These are phyloP conservation scores for Fusarium sp. DNA, from an alignment of 2,329 filamentous ascomycete genomes.

Conservation along the genomic window DNA sequence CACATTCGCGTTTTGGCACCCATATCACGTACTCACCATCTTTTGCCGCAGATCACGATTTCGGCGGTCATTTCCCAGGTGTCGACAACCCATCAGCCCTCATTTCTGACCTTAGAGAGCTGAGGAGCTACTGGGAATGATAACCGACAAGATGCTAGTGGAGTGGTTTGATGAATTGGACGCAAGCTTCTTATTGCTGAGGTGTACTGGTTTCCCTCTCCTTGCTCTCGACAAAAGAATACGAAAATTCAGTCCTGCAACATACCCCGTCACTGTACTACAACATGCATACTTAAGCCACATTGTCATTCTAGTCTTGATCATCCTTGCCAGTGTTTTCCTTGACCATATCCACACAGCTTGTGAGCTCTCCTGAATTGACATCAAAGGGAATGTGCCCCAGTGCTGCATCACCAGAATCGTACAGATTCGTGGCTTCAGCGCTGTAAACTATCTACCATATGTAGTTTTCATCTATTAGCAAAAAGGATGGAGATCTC, in stretches of 20 bases:
- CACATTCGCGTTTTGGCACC: not conserved
- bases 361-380: not conserved
- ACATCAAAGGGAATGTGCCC: not conserved
- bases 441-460: not conserved
- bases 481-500: not conserved
- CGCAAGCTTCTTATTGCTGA: not conserved
- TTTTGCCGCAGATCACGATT: slow-evolving; percentile 10
- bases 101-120: slow-evolving; percentile 3
- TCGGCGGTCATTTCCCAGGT: slow-evolving; percentile 20
- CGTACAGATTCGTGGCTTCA: not conserved
- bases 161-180: not conserved
- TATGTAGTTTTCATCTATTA: not conserved
- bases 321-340: not conserved
- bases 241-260: not conserved
- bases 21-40: not conserved
- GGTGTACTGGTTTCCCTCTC: not conserved
- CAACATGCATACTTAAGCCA: not conserved
- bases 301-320: not conserved
- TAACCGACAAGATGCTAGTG: not conserved
- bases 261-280: not conserved
- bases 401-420: not conserved
- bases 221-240: not conserved
- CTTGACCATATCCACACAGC: not conserved
- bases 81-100: slow-evolving; percentile 23
- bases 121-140: slow-evolving; percentile 5